These are phyloP conservation scores for Closterium sp. DNA, from an alignment of 139 green algal species.

Conservation along the genomic window DNA sequence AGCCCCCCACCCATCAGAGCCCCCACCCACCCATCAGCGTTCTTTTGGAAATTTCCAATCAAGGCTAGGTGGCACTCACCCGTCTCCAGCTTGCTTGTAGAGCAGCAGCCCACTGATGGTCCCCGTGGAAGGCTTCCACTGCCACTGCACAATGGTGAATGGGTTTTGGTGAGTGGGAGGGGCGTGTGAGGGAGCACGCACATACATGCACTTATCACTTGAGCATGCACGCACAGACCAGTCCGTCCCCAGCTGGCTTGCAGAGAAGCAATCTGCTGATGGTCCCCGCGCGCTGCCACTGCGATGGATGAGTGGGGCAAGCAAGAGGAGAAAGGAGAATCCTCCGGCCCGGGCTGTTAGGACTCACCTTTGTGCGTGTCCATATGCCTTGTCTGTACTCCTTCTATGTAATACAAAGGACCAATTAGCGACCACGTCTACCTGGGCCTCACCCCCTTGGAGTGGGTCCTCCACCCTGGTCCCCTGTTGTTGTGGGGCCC, in stretches of 20 bases:
- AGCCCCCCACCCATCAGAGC: too few species aligned
- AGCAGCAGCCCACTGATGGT: too few species aligned
- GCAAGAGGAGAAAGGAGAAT: not conserved
- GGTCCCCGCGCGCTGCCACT: not conserved
- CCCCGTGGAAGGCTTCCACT: too few species aligned
- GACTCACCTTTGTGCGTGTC: too few species aligned
- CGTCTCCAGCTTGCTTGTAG: too few species aligned
- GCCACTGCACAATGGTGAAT: too few species aligned
- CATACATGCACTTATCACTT: too few species aligned
- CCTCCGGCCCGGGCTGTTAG: not conserved
- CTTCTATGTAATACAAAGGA: not conserved
- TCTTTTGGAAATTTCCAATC: too few species aligned
- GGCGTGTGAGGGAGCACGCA: not conserved
- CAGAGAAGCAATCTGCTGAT: not conserved
- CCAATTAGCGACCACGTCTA: not conserved
- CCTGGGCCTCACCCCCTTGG: not conserved
- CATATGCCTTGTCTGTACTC: too few species aligned
- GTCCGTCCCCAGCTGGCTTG: not conserved
- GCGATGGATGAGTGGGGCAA: not conserved
- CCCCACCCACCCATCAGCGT: too few species aligned
- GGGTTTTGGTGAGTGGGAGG: not conserved
- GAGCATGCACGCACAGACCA: too few species aligned
- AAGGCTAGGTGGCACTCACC: too few species aligned
- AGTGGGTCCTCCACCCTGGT: conserved; percentile 5
- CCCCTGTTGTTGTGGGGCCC: not conserved